Percentiles rank a stretch among this genome's conserved stretches.
Evolutionary conservation across 176 grass and related monocot genomes (phyloP).

Genomic region (Carex cristatella): DNA sequence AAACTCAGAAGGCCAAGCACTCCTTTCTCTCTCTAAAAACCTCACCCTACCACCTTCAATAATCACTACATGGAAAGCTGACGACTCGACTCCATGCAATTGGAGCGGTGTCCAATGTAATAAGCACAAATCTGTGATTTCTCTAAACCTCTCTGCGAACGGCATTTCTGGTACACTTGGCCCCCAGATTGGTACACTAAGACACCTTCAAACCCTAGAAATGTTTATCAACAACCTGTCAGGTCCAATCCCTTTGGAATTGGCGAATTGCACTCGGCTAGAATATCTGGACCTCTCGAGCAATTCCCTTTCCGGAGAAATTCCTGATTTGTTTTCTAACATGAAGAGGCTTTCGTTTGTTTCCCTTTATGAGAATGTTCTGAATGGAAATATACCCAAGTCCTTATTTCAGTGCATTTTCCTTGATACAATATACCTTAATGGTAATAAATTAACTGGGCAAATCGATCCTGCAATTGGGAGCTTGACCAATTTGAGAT

Average conservation of each 20-base stretch:
- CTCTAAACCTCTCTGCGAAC: constrained; percentile 33
- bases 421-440: constrained; percentile 42
- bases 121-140: constrained; percentile 20
- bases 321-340: constrained; percentile 49
- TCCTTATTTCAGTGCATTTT: constrained; percentile 36
- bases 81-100: constrained; percentile 47
- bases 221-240: constrained; percentile 36
- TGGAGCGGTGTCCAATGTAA: constrained; percentile 48
- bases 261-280: constrained; percentile 52
- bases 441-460: constrained; percentile 47
- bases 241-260: constrained; percentile 41
- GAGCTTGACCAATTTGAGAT: constrained; percentile 33
- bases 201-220: constrained; percentile 14
- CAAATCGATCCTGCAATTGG: constrained; percentile 31
- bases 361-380: constrained; percentile 34
- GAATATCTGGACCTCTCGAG: constrained; percentile 40
- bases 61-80: constrained; percentile 41
- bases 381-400: constrained; percentile 47
- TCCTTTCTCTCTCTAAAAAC: constrained; percentile 43
- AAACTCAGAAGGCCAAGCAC: constrained; percentile 47
- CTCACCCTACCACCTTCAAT: constrained; percentile 34
- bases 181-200: constrained; percentile 38
- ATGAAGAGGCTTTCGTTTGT: constrained; percentile 33
- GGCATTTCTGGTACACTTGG: constrained; percentile 42
- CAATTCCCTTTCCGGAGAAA: constrained; percentile 55